Evolutionary conservation across 2,329 filamentous ascomycete genomes (phyloP).

Genomic region (Neonectria neomacrospora): DNA sequence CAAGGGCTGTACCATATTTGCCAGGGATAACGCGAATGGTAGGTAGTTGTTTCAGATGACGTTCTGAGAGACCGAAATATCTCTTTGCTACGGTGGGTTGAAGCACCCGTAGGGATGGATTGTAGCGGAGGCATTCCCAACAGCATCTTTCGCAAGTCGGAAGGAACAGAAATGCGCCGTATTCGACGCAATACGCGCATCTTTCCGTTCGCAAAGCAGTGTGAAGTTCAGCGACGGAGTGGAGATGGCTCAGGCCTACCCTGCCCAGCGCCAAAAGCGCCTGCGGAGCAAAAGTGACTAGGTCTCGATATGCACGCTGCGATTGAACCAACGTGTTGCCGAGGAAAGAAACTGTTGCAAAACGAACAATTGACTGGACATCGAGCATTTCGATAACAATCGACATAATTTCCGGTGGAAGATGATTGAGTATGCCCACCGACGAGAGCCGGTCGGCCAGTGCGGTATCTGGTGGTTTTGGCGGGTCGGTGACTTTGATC

Average conservation of each 20-base stretch:
- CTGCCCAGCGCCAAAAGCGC: constrained; percentile 34
- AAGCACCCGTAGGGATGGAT: constrained; percentile 34
- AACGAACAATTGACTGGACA: constrained; percentile 37
- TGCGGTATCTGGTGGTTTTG: background rate
- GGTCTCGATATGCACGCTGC: constrained; percentile 51
- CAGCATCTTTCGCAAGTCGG: constrained; percentile 45
- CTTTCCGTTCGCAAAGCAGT: constrained; percentile 30
- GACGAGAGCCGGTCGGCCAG: constrained; percentile 16
- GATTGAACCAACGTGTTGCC: constrained; percentile 35
- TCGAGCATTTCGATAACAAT: constrained; percentile 38
- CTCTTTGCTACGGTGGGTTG: background rate
- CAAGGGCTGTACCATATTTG: background rate
- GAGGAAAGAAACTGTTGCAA: constrained; percentile 37
- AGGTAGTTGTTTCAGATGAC: background rate
- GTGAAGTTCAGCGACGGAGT: constrained; percentile 32
- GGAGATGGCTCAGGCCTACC: constrained; percentile 30
- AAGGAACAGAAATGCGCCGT: constrained; percentile 44
- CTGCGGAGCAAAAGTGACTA: constrained; percentile 51
- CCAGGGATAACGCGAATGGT: background rate
- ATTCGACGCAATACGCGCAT: constrained; percentile 42
- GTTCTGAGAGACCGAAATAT: background rate
- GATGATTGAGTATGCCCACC: constrained; percentile 35
- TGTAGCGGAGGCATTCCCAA: constrained; percentile 37
- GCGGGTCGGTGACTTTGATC: constrained; percentile 5
- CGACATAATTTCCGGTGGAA: constrained; percentile 37